A percentile compares a stretch with the other conserved stretches of the same genome.
These are phyloP conservation scores for Skeletonema grethae DNA, from an alignment of 108 stramenopile species.

Conservation along the genomic window DNA sequence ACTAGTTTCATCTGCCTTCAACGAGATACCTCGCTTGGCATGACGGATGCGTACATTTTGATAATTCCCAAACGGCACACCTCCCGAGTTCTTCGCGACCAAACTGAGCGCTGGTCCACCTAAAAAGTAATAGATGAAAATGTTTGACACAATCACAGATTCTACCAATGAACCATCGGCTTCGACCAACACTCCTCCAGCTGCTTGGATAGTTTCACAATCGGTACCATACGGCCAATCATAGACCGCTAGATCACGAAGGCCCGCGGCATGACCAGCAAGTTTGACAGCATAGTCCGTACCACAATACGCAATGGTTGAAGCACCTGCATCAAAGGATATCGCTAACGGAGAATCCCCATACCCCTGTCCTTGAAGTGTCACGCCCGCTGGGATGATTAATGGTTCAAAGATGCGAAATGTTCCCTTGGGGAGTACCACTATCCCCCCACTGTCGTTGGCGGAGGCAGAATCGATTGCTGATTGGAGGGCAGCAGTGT, in stretches of 20 bases:
- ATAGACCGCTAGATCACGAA: slow-evolving; percentile 31
- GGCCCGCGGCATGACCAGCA: slow-evolving; percentile 17
- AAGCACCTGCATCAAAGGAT: slow-evolving; percentile 33
- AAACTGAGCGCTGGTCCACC: slow-evolving; percentile 29
- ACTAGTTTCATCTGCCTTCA: slow-evolving; percentile 26
- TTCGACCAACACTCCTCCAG: slow-evolving; percentile 34
- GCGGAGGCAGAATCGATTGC: slow-evolving; percentile 23
- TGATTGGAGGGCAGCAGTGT: slow-evolving; percentile 29
- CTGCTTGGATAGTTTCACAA: slow-evolving; percentile 24
- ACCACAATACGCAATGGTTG: slow-evolving; percentile 31
- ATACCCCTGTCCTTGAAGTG: slow-evolving; percentile 28
- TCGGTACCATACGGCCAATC: slow-evolving; percentile 25
- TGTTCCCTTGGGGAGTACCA: slow-evolving; percentile 20
- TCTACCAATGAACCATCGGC: slow-evolving; percentile 24
- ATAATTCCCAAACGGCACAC: slow-evolving; percentile 27
- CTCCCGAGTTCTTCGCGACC: slow-evolving; percentile 30
- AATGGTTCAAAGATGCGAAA: slow-evolving; percentile 26
- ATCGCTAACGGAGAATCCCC: slow-evolving; percentile 29
- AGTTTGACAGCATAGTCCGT: slow-evolving; percentile 30
- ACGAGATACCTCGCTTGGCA: slow-evolving; percentile 28
- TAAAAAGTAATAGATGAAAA: slow-evolving; percentile 43
- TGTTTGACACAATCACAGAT: slow-evolving; percentile 29
- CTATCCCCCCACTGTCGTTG: slow-evolving; percentile 24
- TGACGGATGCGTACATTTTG: slow-evolving; percentile 43
- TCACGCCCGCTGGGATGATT: slow-evolving; percentile 24